Evolutionary conservation across 257 asterid genomes (phyloP), one percentile per base, ranked within the genome.

Genomic region (Solanum chilense): DNA sequence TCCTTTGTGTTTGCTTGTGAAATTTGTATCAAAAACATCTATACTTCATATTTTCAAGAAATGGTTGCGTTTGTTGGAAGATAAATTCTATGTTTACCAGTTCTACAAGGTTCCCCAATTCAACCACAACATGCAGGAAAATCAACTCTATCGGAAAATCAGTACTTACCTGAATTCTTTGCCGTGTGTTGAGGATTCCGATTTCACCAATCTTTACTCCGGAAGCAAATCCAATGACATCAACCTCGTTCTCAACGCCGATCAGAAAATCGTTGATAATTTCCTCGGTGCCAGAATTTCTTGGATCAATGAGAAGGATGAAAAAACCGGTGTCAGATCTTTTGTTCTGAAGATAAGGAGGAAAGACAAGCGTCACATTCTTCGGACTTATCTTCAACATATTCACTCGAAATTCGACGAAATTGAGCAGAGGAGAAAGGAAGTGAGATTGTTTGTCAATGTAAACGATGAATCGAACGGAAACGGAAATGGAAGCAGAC

Each of bases 61-160:
- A 83, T 78, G 86, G 88, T 91, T 93, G 90, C 89, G 93, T 8
- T 76, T 82, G 15, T 27, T 95, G 47, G 88, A 90, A 58, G 98
- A 94, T 10, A 94, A 90, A 83, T 95, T 90, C 84, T 93, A 92
- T 37, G 95, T 92, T 13, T 91, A 93, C 88, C 99, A 95, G 88
- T 92, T 88, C 90, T 96, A 95, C 94, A 95, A 89, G 66, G 98
- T 96, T 13, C 98, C 98, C 1, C 93, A 92, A 87, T 93, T 94
- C 98, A 96, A 96, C 90, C 91, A 91, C 14, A 90, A 93, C 92
- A 92, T 94, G 96, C 99, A 95, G 92, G 98, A 95, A 27, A 96
- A 95, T 90, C 98, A 94, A 52, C 90, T 96, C 29, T 94, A 91
- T 75, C 71, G 93, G 16, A 92, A 90, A 91, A 95, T 95, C 41